Conservation (phyloP, 768 basidiomycete species). For the Mrakia blollopis region DNA sequence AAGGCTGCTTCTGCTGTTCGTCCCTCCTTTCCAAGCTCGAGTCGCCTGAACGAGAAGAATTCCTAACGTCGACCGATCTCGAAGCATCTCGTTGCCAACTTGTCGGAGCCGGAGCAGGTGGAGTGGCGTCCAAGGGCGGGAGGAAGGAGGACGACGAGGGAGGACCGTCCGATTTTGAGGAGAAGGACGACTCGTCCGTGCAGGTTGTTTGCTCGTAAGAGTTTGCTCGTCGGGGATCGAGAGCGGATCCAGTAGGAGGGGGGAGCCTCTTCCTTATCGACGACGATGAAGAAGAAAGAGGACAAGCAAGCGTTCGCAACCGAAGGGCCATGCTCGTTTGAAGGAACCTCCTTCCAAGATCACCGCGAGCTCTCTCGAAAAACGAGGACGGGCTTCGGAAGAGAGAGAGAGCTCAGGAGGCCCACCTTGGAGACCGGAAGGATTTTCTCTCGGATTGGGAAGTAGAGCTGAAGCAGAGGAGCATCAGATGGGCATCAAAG, state of each 20-base stretch:
- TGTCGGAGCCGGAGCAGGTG: not conserved
- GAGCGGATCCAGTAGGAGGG: not conserved
- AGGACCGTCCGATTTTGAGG: not conserved
- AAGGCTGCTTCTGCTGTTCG: no score
- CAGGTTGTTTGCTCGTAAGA: not conserved
- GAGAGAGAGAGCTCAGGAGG: no score
- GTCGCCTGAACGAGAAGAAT: no score
- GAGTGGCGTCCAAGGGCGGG: not conserved
- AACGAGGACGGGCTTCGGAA: not conserved
- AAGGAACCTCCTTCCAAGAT: not conserved
- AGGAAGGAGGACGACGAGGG: conserved; percentile 3
- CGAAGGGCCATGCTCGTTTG: conserved; percentile 2
- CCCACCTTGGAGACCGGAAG: no score
- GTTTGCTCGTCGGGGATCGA: not conserved
- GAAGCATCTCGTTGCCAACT: no score
- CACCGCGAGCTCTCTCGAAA: not conserved
- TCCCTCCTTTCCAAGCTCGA: no score
- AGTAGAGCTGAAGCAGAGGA: no score
- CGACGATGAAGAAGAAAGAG: no score
- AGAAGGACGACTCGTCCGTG: not conserved
- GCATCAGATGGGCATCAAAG: no score
- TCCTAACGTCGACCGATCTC: no score
- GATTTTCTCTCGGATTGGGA: no score
- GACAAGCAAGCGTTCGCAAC: not conserved
- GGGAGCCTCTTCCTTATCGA: not conserved